Base-by-base conservation (phyloP, 257 asterid species). In the Lycium barbarum region DNA sequence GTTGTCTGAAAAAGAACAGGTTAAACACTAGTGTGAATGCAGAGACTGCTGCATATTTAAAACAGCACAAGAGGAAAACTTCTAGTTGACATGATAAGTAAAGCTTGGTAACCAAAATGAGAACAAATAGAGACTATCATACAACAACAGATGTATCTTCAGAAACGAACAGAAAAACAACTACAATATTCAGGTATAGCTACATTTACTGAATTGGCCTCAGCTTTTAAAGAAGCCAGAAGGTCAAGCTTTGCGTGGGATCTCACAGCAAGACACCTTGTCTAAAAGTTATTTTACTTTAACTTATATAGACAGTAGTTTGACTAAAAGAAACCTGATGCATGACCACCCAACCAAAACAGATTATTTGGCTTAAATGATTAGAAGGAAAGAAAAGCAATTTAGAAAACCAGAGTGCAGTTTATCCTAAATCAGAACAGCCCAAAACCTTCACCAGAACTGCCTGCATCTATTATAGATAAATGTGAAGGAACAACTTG, bases 1-100 rank as follows among this genome's bases (percentile, higher is more conserved):
- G 99, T 97, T 10, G 98, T 97, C 99, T 97, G 96, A 83, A 85
- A 86, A 84, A 83, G 54, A 71, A 87, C 40, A 58, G 63, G 20
- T 33, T 20, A 83, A 53, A 83, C 82, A 85, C 66, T 26, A 51
- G 49, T 35, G 71, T 85, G 67, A 79, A 82, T 53, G 83, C 62
- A 63, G 22, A 62, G 54, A 54, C 85, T 45, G 76, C 7, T 14
- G 45, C 47, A 84, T 9, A 58, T 80, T 33, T 18, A 33, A 78
- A 86, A 38, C 67, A 40, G 35, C 45, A 67, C 33, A 71, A 63
- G 63, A 59, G 49, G 65, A 71, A 63, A 53, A 61, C 3, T 78
- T 53, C 33, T 78, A 22, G 49, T 26, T 53, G 82, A 14, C 47
- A 53, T 6, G 72, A 45, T 63, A 58, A 26, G 84, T 79, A 76